A percentile compares a stretch with the other conserved stretches of the same genome.
phyloP scores from a whole-genome alignment of 768 basidiomycete genomes.

The Sporobolomyces roseus region DNA sequence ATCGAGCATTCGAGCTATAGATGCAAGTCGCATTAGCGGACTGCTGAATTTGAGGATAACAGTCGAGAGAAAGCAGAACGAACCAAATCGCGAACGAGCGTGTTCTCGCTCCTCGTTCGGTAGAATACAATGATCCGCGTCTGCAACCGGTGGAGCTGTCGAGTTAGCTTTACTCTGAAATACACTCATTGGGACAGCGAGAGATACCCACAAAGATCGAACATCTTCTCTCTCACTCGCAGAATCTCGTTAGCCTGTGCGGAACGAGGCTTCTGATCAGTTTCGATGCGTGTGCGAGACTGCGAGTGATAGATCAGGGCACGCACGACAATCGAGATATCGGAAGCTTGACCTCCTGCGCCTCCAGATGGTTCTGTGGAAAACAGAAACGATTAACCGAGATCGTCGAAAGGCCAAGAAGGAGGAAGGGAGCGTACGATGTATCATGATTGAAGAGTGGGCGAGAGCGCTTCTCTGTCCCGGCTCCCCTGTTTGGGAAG shows the following conservation, averaged over 20 bases:
- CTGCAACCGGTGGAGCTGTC: not conserved
- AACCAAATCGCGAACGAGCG: slow-evolving; percentile 22
- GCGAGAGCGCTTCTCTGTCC: slow-evolving; percentile 89
- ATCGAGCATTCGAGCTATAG: slow-evolving; percentile 34
- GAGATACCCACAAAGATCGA: slow-evolving; percentile 32
- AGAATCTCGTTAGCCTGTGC: slow-evolving; percentile 93
- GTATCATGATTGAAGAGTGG: slow-evolving; percentile 96
- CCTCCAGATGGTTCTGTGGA: slow-evolving; percentile 87
- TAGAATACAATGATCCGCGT: slow-evolving; percentile 31
- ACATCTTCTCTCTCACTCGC: slow-evolving; percentile 50
- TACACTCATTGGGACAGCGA: not conserved
- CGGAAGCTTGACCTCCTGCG: slow-evolving; percentile 88
- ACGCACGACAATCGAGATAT: slow-evolving; percentile 62
- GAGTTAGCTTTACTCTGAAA: not conserved
- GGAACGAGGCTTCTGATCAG: slow-evolving; percentile 54
- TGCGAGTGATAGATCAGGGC: not conserved
- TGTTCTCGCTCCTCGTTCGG: slow-evolving; percentile 17
- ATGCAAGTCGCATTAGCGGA: too few relatives aligned
- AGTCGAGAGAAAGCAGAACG: not conserved
- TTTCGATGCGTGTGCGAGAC: not conserved
- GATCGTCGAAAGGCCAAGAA: not conserved
- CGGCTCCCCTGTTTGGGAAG: slow-evolving; percentile 68
- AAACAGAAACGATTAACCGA: not conserved
- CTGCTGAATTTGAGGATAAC: too few relatives aligned
- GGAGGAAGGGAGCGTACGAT: slow-evolving; percentile 59